Evolutionary conservation across 305 asterid species (phyloP).

Genomic region (Solanum aculeatissimum): DNA sequence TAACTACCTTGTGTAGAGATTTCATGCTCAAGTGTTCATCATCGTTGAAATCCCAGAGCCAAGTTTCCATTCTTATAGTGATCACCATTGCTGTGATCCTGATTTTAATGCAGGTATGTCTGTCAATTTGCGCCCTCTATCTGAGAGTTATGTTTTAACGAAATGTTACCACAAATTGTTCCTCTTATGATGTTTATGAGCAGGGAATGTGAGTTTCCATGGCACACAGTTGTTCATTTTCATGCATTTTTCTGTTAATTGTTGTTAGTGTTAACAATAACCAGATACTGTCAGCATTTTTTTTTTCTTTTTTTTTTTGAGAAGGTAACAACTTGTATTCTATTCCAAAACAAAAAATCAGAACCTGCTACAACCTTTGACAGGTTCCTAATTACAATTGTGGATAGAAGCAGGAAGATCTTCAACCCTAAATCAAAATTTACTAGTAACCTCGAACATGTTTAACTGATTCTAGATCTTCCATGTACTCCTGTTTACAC

Average conservation of each 20-base stretch:
- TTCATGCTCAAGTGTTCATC: conserved; percentile 25
- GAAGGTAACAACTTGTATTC: too few species aligned
- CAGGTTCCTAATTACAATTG: too few species aligned
- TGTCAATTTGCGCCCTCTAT: neutral
- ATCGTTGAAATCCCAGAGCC: conserved; percentile 40
- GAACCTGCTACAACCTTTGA: too few species aligned
- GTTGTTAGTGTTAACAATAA: neutral
- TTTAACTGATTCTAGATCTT: too few species aligned
- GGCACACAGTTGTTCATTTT: neutral
- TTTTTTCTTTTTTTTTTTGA: too few species aligned
- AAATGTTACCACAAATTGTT: neutral
- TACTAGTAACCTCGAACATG: too few species aligned
- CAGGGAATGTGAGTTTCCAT: neutral
- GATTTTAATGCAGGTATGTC: conserved; percentile 83
- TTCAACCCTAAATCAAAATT: too few species aligned
- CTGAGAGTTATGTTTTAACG: neutral
- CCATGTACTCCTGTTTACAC: too few species aligned
- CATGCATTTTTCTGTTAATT: neutral
- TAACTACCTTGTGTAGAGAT: conserved; percentile 30
- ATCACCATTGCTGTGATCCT: conserved; percentile 50
- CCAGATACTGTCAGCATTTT: neutral
- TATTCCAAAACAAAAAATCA: too few species aligned
- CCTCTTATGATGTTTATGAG: neutral
- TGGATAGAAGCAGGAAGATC: too few species aligned
- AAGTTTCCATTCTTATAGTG: conserved; percentile 42